Percentiles rank a stretch among this genome's conserved stretches.
phyloP scores from a whole-genome alignment of 73 alveolate genomes.

The Tetrahymena elliotti region DNA sequence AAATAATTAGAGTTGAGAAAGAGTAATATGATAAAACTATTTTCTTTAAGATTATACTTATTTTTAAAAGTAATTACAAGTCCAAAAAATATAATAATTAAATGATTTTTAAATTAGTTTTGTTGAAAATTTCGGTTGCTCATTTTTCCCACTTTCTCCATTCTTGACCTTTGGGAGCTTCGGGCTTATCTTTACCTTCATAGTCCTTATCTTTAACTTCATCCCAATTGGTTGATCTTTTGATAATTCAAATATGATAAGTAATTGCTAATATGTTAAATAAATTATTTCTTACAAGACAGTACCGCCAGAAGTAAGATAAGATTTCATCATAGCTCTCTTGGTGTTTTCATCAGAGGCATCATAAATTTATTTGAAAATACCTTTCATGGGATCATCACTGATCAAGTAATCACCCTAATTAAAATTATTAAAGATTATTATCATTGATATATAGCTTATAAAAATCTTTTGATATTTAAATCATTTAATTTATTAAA shows the following conservation, averaged over 20 bases:
- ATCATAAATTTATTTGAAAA: constrained; percentile 88
- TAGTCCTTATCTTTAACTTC: constrained; percentile 95
- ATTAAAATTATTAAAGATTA: background rate
- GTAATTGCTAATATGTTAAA: background rate
- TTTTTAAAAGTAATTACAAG: background rate
- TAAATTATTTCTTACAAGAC: constrained; percentile 57
- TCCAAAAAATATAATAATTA: too few relatives aligned
- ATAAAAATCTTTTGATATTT: background rate
- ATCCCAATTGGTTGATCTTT: constrained; percentile 92
- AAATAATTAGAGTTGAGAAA: too few relatives aligned
- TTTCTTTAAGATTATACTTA: background rate
- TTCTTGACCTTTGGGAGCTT: constrained; percentile 95
- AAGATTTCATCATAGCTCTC: constrained; percentile 96
- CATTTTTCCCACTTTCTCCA: constrained; percentile 67
- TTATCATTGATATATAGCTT: too few relatives aligned
- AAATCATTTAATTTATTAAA: background rate
- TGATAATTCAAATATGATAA: background rate
- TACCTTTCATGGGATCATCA: constrained; percentile 86
- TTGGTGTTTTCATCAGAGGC: constrained; percentile 95
- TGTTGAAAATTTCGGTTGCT: background rate
- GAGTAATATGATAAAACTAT: background rate
- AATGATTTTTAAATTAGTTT: background rate
- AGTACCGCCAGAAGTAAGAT: constrained; percentile 87
- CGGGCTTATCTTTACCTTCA: constrained; percentile 95
- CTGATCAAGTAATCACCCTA: constrained; percentile 29